Base-by-base conservation (phyloP, 2,329 filamentous ascomycete species). In the Aspergillus sp. region DNA sequence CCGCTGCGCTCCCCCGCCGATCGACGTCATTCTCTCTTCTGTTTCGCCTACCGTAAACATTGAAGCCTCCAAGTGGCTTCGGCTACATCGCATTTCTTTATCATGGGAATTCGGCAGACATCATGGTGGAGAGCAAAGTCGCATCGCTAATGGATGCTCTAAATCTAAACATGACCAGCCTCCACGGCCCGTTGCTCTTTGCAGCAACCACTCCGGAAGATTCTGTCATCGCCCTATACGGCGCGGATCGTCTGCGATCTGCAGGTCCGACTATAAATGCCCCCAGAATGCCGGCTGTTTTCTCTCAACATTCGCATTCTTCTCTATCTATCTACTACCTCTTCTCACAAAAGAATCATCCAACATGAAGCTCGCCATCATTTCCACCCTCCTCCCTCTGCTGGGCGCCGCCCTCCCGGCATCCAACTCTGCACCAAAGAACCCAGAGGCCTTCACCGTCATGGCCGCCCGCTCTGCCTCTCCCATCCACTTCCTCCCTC, bases 391-490 rank as follows among this genome's bases (percentile, higher is more conserved):
- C 22, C 60, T 60, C 38, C 68, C 68, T 45, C 56, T 71, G 12
- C 49, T 69, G 53, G 68, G 66, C 3, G 61, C 64, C 22, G 65
- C 68, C n/a, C 66, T 62, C 13, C 68, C 68, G 34, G 47, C 62
- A 17, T 30, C 24, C 26, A 38, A 24, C 22, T 11, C 32, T 22
- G 34, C 48, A 9, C 24, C 39, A n/a, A 20, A 51, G n/a, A 42
- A 53, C 18, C 45, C 57, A 15, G 26, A 59, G n/a, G 41, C 61
- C 62, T 82, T 81, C 65, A 67, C 64, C 53, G 75, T 81, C 64
- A 76, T 79, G 60, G 68, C 77, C 67, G 59, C 71, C 48, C 77
- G 77, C 65, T 79, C 77, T 30, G 79, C 69, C 22, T 81, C 79
- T 1, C 78, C 78, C 38, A 76, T 85, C 64, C 80, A 85, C 68